A percentile compares a stretch with the other conserved stretches of the same genome.
Conservation (phyloP, 345 rosid species). For the Rhizophora apiculata region DNA sequence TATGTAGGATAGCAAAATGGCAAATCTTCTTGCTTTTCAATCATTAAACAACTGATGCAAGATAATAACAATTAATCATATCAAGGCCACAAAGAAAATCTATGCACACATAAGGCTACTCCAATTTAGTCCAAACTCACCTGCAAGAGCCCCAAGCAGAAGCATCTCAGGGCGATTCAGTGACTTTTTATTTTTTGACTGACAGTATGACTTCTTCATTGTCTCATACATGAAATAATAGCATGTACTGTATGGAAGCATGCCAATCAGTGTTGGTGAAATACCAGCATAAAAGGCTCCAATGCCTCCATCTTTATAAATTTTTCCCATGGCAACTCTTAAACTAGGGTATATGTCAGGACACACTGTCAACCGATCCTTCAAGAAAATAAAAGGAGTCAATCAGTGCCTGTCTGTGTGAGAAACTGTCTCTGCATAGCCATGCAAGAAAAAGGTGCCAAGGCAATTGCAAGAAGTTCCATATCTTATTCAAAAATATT, state of each 20-base stretch:
- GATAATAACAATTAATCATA: no score
- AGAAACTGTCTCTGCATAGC: no score
- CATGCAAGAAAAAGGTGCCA: no score
- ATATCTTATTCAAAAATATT: not conserved
- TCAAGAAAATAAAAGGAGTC: slow-evolving; percentile 24
- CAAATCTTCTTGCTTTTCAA: no score
- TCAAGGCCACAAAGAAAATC: not conserved
- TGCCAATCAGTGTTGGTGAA: slow-evolving; percentile 80
- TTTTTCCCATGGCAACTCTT: slow-evolving; percentile 68
- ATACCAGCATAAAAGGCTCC: slow-evolving; percentile 84
- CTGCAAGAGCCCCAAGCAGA: slow-evolving; percentile 81
- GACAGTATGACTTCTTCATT: slow-evolving; percentile 67
- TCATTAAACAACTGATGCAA: no score
- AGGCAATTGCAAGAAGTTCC: no score
- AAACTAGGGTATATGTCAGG: slow-evolving; percentile 81
- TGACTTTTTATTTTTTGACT: slow-evolving; percentile 70
- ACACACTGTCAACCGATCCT: slow-evolving; percentile 95
- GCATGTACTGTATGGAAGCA: slow-evolving; percentile 98
- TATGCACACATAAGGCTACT: not conserved
- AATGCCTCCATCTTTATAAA: slow-evolving; percentile 74
- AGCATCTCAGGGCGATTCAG: slow-evolving; percentile 94
- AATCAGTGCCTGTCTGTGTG: slow-evolving; percentile 3
- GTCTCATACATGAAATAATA: slow-evolving; percentile 92
- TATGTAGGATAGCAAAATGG: no score
- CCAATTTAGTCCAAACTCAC: slow-evolving; percentile 30